These are phyloP conservation scores for Fusarium sp. DNA, from an alignment of 2,329 filamentous ascomycete genomes.

Conservation along the genomic window DNA sequence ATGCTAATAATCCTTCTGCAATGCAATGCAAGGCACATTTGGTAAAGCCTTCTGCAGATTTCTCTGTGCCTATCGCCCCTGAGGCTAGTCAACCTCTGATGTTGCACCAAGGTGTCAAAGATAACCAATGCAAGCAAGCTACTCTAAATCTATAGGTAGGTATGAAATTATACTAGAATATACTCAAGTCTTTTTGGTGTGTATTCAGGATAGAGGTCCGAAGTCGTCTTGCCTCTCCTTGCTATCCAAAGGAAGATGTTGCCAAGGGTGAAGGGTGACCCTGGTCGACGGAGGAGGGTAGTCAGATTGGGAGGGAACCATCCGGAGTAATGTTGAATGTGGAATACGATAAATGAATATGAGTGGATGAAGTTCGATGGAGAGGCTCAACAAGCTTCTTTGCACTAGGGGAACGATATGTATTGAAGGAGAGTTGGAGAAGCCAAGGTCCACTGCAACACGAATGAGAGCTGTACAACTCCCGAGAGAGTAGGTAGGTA, in stretches of 20 bases:
- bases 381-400: slow-evolving; percentile 17
- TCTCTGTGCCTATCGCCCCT: neutral
- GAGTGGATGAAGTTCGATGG: neutral
- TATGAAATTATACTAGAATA: neutral
- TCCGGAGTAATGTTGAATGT: slow-evolving; percentile 8
- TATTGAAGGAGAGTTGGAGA: neutral
- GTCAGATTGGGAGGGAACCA: slow-evolving; percentile 17
- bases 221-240: neutral
- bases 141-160: neutral
- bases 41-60: slow-evolving; percentile 3
- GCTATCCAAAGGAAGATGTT: slow-evolving; percentile 1
- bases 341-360: neutral
- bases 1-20: neutral
- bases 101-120: neutral
- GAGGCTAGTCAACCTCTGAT: neutral
- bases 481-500: neutral
- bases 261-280: slow-evolving; percentile 4
- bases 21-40: slow-evolving; percentile 5
- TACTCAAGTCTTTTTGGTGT: neutral
- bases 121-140: neutral
- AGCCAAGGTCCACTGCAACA: slow-evolving; percentile 5
- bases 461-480: slow-evolving; percentile 1
- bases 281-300: neutral
- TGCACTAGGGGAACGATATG: slow-evolving; percentile 2
- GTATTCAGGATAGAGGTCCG: neutral